Conservation (phyloP, 768 basidiomycete genomes). For the Sarcodon aspratus region DNA sequence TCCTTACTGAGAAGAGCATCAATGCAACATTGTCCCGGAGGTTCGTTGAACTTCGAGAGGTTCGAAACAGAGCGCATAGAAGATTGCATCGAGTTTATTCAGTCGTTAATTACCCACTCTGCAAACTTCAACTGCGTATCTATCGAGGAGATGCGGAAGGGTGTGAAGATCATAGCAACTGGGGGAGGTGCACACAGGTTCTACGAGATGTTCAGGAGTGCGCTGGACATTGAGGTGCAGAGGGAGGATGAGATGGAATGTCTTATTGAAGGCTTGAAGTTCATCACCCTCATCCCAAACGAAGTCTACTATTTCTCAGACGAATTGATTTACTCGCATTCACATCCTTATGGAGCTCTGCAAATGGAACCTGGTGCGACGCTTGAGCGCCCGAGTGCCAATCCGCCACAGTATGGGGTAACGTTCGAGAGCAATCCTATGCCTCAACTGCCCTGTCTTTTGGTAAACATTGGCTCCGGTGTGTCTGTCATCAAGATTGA, state of each 20-base stretch:
- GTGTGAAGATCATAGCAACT: constrained; percentile 96
- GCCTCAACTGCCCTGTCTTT: constrained; percentile 87
- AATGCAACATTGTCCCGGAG: constrained; percentile 83
- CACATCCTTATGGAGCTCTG: constrained; percentile 20
- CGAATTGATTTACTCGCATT: constrained; percentile 72
- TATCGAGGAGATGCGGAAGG: constrained; percentile 81
- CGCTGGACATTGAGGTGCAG: constrained; percentile 74
- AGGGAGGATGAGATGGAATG: constrained; percentile 99
- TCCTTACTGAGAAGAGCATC: constrained; percentile 59
- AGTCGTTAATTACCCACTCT: constrained; percentile 75
- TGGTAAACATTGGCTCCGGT: constrained; percentile 97
- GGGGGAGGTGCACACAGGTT: constrained; percentile 96
- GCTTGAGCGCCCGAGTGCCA: constrained; percentile 72
- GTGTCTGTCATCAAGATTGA: constrained; percentile 97
- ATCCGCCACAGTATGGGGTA: constrained; percentile 82
- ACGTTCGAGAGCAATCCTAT: constrained; percentile 77
- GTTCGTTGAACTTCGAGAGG: constrained; percentile 93
- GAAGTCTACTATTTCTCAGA: constrained; percentile 99
- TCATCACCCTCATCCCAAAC: constrained; percentile 90
- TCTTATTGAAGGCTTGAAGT: constrained; percentile 90
- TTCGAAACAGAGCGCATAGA: constrained; percentile 90
- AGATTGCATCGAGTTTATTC: constrained; percentile 78
- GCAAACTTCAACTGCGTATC: constrained; percentile 79
- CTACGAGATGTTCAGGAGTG: constrained; percentile 66
- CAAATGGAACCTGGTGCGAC: neutral